phyloP scores from a whole-genome alignment of 371 early-diverging fungal genomes.

The Mucor piriformis region DNA sequence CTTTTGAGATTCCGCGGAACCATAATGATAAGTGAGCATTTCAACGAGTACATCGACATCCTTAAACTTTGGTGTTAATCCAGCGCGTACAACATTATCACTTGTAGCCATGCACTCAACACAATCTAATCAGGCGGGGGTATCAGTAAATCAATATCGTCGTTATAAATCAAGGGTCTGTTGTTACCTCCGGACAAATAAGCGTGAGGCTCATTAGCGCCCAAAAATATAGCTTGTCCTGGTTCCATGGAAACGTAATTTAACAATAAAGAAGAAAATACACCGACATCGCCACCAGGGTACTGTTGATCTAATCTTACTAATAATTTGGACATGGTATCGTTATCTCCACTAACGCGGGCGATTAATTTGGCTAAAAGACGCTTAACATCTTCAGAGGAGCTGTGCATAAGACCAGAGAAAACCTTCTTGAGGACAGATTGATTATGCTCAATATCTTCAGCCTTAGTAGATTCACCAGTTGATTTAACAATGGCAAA shows the following conservation, averaged over 20 bases:
- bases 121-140: constrained; percentile 67
- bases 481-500: constrained; percentile 26
- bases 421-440: constrained; percentile 68
- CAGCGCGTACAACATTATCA: constrained; percentile 97
- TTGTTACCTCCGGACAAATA: constrained; percentile 87
- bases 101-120: constrained; percentile 98
- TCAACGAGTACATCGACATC: constrained; percentile 90
- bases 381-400: constrained; percentile 48
- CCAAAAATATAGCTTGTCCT: constrained; percentile 93
- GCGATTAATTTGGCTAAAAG: constrained; percentile 57
- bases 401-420: constrained; percentile 69
- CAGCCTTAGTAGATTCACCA: constrained; percentile 21
- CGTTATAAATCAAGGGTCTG: not conserved
- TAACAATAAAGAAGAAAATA: constrained; percentile 85
- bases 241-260: constrained; percentile 83
- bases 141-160: not conserved
- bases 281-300: constrained; percentile 89
- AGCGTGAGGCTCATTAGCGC: constrained; percentile 97
- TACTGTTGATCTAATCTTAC: constrained; percentile 80
- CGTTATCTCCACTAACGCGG: constrained; percentile 41
- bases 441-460: constrained; percentile 48
- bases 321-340: constrained; percentile 65
- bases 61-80: constrained; percentile 97
- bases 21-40: constrained; percentile 92
- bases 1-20: constrained; percentile 77